Evolutionary conservation across 2,329 filamentous ascomycete genomes (phyloP).

Genomic region (Talaromyces sp.): DNA sequence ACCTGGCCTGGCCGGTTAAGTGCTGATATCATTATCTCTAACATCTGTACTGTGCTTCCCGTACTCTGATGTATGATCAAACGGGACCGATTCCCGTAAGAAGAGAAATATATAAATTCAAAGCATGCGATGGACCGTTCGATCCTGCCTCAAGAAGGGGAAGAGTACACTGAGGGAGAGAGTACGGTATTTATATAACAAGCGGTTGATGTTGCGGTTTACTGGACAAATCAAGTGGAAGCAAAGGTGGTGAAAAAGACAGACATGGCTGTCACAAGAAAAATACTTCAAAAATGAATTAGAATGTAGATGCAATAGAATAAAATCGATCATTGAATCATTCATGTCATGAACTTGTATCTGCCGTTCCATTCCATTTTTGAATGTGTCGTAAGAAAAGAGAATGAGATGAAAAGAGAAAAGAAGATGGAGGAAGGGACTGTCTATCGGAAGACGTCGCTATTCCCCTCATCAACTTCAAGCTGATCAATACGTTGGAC

Average conservation of each 20-base stretch:
- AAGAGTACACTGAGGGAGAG: not conserved
- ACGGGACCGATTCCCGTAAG: too few relatives aligned
- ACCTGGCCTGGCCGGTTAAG: too few relatives aligned
- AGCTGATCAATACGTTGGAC: conserved; percentile 46
- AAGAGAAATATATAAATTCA: not conserved
- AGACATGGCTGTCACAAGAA: not conserved
- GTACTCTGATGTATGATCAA: too few relatives aligned
- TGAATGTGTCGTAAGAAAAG: not conserved
- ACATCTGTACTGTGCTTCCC: too few relatives aligned
- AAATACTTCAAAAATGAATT: not conserved
- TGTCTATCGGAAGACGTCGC: conserved; percentile 36
- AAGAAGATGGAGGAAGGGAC: not conserved
- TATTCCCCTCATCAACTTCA: conserved; percentile 29
- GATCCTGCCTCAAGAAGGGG: not conserved
- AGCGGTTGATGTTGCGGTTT: not conserved
- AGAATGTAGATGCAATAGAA: not conserved
- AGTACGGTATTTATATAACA: not conserved
- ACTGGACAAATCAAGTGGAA: not conserved
- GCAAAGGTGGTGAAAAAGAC: not conserved
- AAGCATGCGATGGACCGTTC: not conserved
- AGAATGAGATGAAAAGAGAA: too few relatives aligned
- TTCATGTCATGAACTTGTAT: conserved; percentile 4
- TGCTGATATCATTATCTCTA: too few relatives aligned
- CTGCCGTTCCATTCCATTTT: not conserved
- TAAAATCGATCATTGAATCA: conserved; percentile 5